Conservation (phyloP, 208 protist species). For the Polymyxa betae region DNA sequence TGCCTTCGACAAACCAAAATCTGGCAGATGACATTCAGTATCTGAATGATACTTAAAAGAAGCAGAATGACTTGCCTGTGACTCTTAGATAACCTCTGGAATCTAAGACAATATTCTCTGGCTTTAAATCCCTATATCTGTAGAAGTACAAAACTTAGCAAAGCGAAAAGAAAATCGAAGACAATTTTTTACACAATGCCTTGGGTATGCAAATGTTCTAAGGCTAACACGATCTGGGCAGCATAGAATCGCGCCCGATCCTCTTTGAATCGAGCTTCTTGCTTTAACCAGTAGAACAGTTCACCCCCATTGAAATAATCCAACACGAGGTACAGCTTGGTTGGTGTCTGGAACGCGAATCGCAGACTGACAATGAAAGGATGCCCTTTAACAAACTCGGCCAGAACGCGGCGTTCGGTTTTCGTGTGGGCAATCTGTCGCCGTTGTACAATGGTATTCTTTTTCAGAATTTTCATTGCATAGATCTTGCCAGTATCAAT, state of each 20-base stretch:
- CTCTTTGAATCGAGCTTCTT: slow-evolving; percentile 71
- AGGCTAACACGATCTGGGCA: slow-evolving; percentile 74
- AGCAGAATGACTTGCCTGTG: slow-evolving; percentile 17
- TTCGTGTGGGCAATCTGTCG: slow-evolving; percentile 75
- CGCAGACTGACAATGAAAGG: slow-evolving; percentile 78
- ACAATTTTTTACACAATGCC: slow-evolving; percentile 69
- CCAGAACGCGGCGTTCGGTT: slow-evolving; percentile 75
- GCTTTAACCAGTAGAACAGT: slow-evolving; percentile 78
- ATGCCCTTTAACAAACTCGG: slow-evolving; percentile 67
- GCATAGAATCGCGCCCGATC: slow-evolving; percentile 71
- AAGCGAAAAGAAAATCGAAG: neutral
- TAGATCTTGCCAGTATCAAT: slow-evolving; percentile 73
- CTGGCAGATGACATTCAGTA: neutral
- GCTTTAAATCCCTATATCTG: slow-evolving; percentile 74
- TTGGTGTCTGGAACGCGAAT: slow-evolving; percentile 76
- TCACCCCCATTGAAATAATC: slow-evolving; percentile 80
- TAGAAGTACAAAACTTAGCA: slow-evolving; percentile 61
- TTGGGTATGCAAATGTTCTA: slow-evolving; percentile 73
- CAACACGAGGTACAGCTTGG: slow-evolving; percentile 77
- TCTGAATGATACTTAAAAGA: neutral
- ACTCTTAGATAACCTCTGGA: slow-evolving; percentile 67
- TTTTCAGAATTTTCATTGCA: slow-evolving; percentile 78
- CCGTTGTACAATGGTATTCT: slow-evolving; percentile 69
- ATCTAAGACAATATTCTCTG: slow-evolving; percentile 78
- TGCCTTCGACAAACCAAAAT: slow-evolving; percentile 59